These are phyloP conservation scores for Teratosphaeria epicoccoides DNA, from an alignment of 2,329 filamentous ascomycete genomes.

Conservation along the genomic window DNA sequence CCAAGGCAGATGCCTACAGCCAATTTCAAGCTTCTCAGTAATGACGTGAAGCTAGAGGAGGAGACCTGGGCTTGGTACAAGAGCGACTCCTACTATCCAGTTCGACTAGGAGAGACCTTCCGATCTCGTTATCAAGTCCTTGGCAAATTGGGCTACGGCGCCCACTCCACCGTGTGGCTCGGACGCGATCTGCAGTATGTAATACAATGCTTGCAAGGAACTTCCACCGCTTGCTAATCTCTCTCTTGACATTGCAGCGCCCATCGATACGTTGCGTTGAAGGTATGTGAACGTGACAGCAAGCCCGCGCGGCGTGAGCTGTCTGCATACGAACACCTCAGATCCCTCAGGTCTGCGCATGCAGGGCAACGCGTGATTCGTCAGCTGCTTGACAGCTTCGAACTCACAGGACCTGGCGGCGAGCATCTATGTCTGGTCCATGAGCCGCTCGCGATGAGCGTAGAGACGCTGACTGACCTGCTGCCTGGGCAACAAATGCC, in stretches of 20 bases:
- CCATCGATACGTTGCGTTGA: not conserved
- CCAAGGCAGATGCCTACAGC: not conserved
- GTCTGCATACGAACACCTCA: not conserved
- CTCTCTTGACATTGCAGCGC: not conserved
- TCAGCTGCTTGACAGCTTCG: conserved; percentile 2
- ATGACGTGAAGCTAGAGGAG: not conserved
- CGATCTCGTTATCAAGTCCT: conserved; percentile 5
- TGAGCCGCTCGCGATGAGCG: conserved; percentile 1
- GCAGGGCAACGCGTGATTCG: not conserved
- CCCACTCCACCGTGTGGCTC: conserved; percentile 6
- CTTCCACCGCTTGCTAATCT: not conserved
- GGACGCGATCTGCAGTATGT: conserved; percentile 3
- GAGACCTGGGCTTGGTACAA: not conserved
- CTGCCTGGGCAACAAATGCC: conserved; percentile 25
- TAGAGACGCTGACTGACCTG: not conserved
- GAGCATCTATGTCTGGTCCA: conserved; percentile 4
- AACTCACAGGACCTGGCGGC: conserved; percentile 1
- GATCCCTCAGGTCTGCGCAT: not conserved
- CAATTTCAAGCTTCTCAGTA: not conserved
- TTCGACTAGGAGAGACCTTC: conserved; percentile 25
- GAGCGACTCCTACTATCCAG: conserved; percentile 24
- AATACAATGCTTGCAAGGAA: not conserved
- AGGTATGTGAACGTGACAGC: not conserved
- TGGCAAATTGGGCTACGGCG: conserved; percentile 4
- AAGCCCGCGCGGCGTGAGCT: not conserved